These are phyloP conservation scores for Brassica incana DNA, from an alignment of 345 rosid species.

Conservation along the genomic window DNA sequence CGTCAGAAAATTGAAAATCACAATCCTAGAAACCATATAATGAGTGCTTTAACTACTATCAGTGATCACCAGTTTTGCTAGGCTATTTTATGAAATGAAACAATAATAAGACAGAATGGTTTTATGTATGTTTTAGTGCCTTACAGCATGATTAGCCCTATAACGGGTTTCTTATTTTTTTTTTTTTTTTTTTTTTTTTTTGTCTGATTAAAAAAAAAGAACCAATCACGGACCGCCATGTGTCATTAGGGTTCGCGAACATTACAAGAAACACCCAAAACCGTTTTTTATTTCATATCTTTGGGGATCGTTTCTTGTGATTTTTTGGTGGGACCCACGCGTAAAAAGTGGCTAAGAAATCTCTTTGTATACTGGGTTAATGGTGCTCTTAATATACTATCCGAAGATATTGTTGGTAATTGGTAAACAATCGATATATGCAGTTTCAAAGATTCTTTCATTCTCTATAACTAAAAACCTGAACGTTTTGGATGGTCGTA, in stretches of 20 bases:
- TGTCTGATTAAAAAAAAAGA: no score
- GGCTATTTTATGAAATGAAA: background rate
- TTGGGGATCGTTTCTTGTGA: no score
- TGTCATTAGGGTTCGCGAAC: no score
- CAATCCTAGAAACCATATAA: background rate
- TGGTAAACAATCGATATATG: background rate
- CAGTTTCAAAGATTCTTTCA: conserved; percentile 39
- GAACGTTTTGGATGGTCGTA: conserved; percentile 23
- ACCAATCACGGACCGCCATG: no score
- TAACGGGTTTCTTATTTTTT: no score
- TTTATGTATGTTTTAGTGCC: background rate
- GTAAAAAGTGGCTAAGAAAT: no score
- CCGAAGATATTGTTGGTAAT: background rate
- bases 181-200: no score
- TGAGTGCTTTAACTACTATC: background rate
- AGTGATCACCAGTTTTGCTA: background rate
- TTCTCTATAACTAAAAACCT: conserved; percentile 8
- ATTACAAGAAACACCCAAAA: no score
- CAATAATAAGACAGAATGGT: background rate
- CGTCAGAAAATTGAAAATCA: background rate
- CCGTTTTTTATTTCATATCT: no score
- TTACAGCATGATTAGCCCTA: background rate
- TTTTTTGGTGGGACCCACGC: no score
- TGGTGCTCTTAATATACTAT: background rate
- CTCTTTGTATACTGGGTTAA: no score